Percentiles rank a stretch among this genome's conserved stretches.
These are phyloP conservation scores for Lippia alba DNA, from an alignment of 305 asterid species.

Conservation along the genomic window DNA sequence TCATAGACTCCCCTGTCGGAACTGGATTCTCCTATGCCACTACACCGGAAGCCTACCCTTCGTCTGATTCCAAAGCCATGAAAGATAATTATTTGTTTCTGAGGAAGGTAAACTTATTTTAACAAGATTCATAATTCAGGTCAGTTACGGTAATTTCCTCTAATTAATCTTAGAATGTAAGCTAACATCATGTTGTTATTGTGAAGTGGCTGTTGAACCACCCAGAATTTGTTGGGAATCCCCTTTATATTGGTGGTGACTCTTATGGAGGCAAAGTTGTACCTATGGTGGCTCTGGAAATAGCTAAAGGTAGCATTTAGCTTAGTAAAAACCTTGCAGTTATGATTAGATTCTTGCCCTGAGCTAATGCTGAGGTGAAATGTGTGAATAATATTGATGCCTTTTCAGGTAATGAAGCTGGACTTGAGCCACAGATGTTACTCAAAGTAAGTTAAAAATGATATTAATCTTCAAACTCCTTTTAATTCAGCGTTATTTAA, in stretches of 20 bases:
- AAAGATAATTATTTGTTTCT: constrained; percentile 37
- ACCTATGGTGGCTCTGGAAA: constrained; percentile 14
- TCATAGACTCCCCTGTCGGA: constrained; percentile 59
- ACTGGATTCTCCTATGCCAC: constrained; percentile 60
- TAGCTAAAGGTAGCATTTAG: constrained; percentile 40
- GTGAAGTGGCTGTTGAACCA: constrained; percentile 65
- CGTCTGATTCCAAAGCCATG: constrained; percentile 43
- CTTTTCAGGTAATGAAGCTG: constrained; percentile 56
- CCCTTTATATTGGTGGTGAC: constrained; percentile 53
- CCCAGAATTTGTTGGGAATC: constrained; percentile 47
- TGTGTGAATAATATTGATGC: neutral
- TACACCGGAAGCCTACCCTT: constrained; percentile 28
- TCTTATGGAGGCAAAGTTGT: constrained; percentile 56
- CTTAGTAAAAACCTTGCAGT: neutral
- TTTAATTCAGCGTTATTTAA: neutral
- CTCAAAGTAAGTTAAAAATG: constrained; percentile 44
- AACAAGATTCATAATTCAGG: neutral
- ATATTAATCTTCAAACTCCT: neutral
- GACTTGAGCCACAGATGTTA: constrained; percentile 42
- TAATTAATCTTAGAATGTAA: neutral
- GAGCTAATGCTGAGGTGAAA: no score
- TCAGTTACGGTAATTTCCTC: no score
- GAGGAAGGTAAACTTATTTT: constrained; percentile 39
- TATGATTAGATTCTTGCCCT: neutral
- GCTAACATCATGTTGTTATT: neutral